phyloP scores from a whole-genome alignment of 148 eudicot genomes.

The Dysphania ambrosioides region DNA sequence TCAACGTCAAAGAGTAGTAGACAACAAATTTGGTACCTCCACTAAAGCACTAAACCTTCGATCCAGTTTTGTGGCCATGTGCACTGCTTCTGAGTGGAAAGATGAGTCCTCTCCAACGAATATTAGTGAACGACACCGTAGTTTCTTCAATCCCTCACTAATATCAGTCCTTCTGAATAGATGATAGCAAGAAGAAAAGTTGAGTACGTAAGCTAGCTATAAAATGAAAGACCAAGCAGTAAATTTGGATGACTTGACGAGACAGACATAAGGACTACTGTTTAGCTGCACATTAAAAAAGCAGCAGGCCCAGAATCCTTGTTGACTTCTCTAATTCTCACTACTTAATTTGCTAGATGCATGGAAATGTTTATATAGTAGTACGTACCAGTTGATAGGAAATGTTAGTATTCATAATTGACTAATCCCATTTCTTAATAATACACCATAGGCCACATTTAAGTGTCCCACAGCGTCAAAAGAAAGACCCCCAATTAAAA shows the following conservation, averaged over 20 bases:
- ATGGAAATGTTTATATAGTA: background rate
- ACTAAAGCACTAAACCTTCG: slow-evolving; percentile 80
- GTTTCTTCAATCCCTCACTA: slow-evolving; percentile 62
- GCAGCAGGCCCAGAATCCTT: background rate
- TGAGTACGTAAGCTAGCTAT: slow-evolving; percentile 12
- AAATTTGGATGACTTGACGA: background rate
- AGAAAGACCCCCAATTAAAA: background rate
- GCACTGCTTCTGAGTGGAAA: slow-evolving; percentile 82
- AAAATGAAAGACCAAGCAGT: background rate
- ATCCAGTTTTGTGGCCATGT: slow-evolving; percentile 87
- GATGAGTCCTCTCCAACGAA: slow-evolving; percentile 86
- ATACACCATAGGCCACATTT: background rate
- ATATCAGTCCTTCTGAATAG: slow-evolving; percentile 74
- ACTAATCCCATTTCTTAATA: too few species aligned
- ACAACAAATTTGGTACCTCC: slow-evolving; percentile 51
- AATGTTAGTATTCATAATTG: background rate
- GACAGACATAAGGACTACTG: background rate
- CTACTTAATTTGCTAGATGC: background rate
- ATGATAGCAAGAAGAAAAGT: background rate
- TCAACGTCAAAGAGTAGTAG: background rate
- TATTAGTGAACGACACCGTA: slow-evolving; percentile 73
- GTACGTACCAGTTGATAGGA: background rate
- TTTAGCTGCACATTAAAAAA: background rate
- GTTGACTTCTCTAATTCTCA: background rate
- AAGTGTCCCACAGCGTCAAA: too few species aligned